These are phyloP conservation scores for Cordyceps cateniannulata DNA, from an alignment of 2,329 filamentous ascomycete species.

Conservation along the genomic window DNA sequence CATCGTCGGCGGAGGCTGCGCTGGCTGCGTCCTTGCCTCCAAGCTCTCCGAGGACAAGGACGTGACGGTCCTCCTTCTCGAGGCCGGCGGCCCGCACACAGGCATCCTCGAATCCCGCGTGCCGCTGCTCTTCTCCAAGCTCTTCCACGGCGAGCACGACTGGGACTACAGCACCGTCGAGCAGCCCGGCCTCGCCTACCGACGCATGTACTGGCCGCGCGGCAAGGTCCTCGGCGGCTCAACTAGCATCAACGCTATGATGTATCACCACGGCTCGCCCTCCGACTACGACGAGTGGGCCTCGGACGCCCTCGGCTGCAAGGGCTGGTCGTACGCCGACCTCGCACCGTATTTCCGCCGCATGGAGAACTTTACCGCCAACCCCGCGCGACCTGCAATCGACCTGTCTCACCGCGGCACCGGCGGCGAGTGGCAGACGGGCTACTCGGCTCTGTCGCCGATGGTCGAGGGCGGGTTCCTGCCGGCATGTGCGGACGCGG, in stretches of 20 bases:
- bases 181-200: constrained; percentile 17
- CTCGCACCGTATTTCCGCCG: constrained; percentile 17
- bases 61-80: constrained; percentile 17
- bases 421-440: constrained; percentile 16
- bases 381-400: constrained; percentile 15
- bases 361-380: constrained; percentile 18
- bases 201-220: constrained; percentile 19
- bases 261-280: constrained; percentile 18
- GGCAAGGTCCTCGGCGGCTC: constrained; percentile 20
- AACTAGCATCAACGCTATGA: constrained; percentile 21
- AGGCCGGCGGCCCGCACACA: constrained; percentile 16
- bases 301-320: constrained; percentile 13
- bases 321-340: constrained; percentile 17
- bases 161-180: constrained; percentile 20
- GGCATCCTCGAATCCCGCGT: constrained; percentile 16
- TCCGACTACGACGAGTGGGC: constrained; percentile 19
- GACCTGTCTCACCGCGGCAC: constrained; percentile 13
- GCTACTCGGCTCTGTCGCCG: constrained; percentile 14
- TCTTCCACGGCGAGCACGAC: constrained; percentile 19
- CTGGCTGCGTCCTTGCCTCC: constrained; percentile 24
- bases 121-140: constrained; percentile 17
- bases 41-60: constrained; percentile 22
- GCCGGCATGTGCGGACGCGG: constrained; percentile 14
- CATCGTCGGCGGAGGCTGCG: constrained; percentile 23
- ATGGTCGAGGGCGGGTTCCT: constrained; percentile 16